These are phyloP conservation scores for Clonostachys sp. DNA, from an alignment of 2,329 filamentous ascomycete species.

Conservation along the genomic window DNA sequence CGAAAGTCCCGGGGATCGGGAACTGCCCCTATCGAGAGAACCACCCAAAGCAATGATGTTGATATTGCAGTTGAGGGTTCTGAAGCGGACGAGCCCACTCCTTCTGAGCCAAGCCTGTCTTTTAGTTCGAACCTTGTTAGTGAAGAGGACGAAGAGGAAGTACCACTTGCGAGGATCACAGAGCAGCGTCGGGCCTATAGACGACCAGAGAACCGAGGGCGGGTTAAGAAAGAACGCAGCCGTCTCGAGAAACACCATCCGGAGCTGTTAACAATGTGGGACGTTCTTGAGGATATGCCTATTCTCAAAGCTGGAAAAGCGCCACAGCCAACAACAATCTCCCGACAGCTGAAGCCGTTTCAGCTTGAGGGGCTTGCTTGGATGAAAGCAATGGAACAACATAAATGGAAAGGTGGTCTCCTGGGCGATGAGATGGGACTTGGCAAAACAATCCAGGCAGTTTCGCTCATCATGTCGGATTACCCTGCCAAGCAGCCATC, in stretches of 20 bases:
- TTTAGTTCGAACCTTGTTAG: constrained; percentile 6
- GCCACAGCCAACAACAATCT: constrained; percentile 63
- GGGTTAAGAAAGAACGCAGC: constrained; percentile 44
- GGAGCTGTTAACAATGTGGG: constrained; percentile 80
- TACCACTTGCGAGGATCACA: constrained; percentile 10
- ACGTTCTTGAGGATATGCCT: constrained; percentile 63
- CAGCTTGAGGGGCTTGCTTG: constrained; percentile 91
- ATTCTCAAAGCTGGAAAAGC: constrained; percentile 52
- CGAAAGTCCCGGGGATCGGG: neutral
- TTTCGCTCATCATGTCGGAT: constrained; percentile 97
- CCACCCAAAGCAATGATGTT: neutral
- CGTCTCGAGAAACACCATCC: constrained; percentile 76
- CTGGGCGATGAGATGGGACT: constrained; percentile 98
- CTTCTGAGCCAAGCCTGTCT: too few species aligned
- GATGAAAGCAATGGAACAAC: constrained; percentile 89
- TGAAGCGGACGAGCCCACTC: constrained; percentile 3
- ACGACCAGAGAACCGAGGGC: constrained; percentile 12
- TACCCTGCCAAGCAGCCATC: constrained; percentile 77
- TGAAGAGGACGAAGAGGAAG: constrained; percentile 9
- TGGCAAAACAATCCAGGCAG: constrained; percentile 97
- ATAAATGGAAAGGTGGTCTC: constrained; percentile 80
- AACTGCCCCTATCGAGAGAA: neutral
- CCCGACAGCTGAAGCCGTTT: constrained; percentile 82
- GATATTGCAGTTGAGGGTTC: too few species aligned
- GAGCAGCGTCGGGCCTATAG: constrained; percentile 26